Percentiles rank a stretch among this genome's conserved stretches.
phyloP scores from a whole-genome alignment of 176 grass and related monocot genomes.

The Paspalum vaginatum region DNA sequence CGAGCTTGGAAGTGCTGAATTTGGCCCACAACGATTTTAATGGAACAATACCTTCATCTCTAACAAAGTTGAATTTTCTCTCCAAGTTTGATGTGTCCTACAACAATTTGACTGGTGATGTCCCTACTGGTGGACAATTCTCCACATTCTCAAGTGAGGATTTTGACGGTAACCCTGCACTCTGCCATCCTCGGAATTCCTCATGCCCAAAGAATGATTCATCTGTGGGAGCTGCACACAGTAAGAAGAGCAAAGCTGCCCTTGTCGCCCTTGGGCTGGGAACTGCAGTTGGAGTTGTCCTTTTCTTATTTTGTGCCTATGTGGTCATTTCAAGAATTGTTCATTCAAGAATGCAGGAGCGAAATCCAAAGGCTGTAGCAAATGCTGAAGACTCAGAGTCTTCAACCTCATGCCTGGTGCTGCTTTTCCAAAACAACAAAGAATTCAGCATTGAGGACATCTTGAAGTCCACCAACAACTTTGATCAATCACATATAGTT shows the following conservation, averaged over 20 bases:
- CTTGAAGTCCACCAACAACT: slow-evolving; percentile 88
- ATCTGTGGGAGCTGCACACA: not conserved
- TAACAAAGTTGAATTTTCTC: slow-evolving; percentile 76
- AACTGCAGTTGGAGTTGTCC: slow-evolving; percentile 51
- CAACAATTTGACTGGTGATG: slow-evolving; percentile 68
- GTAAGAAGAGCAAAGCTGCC: slow-evolving; percentile 53
- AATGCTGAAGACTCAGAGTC: slow-evolving; percentile 79
- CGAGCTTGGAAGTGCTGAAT: slow-evolving; percentile 65
- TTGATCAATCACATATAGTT: slow-evolving; percentile 80
- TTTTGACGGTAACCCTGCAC: slow-evolving; percentile 77
- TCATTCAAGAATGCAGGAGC: slow-evolving; percentile 58
- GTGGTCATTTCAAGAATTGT: slow-evolving; percentile 53
- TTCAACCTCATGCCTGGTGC: slow-evolving; percentile 60
- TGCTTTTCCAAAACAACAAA: slow-evolving; percentile 89
- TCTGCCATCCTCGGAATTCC: slow-evolving; percentile 50
- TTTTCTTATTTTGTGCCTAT: slow-evolving; percentile 52
- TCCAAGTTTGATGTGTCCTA: slow-evolving; percentile 76
- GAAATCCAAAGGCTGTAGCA: slow-evolving; percentile 76
- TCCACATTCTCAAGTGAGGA: slow-evolving; percentile 59
- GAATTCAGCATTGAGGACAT: slow-evolving; percentile 81
- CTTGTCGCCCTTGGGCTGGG: slow-evolving; percentile 56
- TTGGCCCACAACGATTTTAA: slow-evolving; percentile 78
- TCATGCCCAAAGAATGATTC: slow-evolving; percentile 8
- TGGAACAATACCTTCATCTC: slow-evolving; percentile 77
- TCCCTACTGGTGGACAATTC: slow-evolving; percentile 88